A percentile compares a stretch with the other conserved stretches of the same genome.
phyloP scores from a whole-genome alignment of 768 basidiomycete genomes.

The Leucocoprinus leucothites region DNA sequence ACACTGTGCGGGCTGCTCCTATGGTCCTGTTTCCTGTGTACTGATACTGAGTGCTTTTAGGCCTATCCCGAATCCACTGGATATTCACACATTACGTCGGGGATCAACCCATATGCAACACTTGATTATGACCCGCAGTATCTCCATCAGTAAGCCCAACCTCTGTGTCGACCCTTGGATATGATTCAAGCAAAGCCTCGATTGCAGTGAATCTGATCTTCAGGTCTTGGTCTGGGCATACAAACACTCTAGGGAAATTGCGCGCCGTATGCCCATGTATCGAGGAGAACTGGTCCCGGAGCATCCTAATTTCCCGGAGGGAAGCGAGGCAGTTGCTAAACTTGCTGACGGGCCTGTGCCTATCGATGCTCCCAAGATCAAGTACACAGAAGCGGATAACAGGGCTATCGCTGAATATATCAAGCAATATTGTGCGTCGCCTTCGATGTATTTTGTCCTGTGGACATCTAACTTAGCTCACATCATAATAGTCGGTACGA shows the following conservation, averaged over 20 bases:
- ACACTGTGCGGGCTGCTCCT: too few species aligned
- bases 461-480: background rate
- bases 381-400: constrained; percentile 39
- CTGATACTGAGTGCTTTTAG: too few species aligned
- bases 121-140: constrained; percentile 44
- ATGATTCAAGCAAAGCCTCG: background rate
- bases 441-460: background rate
- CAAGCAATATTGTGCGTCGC: constrained; percentile 27
- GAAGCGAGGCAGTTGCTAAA: constrained; percentile 26
- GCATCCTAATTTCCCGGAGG: constrained; percentile 36
- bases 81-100: constrained; percentile 44
- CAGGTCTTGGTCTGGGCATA: constrained; percentile 47
- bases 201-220: constrained; percentile 38
- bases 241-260: constrained; percentile 52
- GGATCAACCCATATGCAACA: constrained; percentile 35
- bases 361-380: constrained; percentile 32
- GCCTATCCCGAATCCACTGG: constrained; percentile 43
- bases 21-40: too few species aligned
- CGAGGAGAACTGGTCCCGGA: constrained; percentile 33
- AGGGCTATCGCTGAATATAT: constrained; percentile 38
- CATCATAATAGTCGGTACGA: constrained; percentile 30
- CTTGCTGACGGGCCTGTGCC: constrained; percentile 26
- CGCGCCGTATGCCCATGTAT: constrained; percentile 48
- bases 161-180: background rate
- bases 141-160: constrained; percentile 36